Evolutionary conservation across 1,284 basidiomycete species (phyloP), one percentile per base, ranked within the genome.

Genomic region (Naganishia liquefaciens): DNA sequence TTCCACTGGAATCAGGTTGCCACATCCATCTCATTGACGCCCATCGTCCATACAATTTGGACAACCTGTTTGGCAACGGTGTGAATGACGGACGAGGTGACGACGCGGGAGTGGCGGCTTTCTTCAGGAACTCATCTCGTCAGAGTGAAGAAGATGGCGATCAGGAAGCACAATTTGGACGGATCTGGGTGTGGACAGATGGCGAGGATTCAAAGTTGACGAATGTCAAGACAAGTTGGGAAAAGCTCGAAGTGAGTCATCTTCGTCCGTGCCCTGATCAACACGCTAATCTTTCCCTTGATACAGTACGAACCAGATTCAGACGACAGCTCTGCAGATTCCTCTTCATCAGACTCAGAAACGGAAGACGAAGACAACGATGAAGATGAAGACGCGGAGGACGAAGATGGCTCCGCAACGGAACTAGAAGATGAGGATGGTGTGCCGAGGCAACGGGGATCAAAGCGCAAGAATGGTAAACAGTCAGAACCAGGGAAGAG

Each of bases 21-120:
- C 86, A 84, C 21, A 84, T 93, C 33, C 96, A 99, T 80, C 87
- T 99, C 72, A 90, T 99, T 77, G 96, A 99, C 78, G 91, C 93
- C 9, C 87, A 89, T 60, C 85, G 96, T 43, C 96, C 96, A 5
- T 88, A 91, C 78, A 93, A 95, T 77, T 82, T 99, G 73, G 84
- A 88, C 50, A 97, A 89, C 79, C 80, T 98, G 30, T 99, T 96
- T 76, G 87, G 87, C 7, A 84, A 84, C 1, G 79, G 79, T 28
- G 66, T 79, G 25, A 75, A 80, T 62, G 70, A 76, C 23, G 67
- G 67, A 1, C 60, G 55, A 28, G 63, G 43, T 21, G 54, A 52
- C 42, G 60, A 54, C 19, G 52, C 54, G n/a, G 60, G 64, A 42
- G 52, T 42, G 17, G 52, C 30, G 23, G 46, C 37, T 15, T 40